phyloP scores from a whole-genome alignment of 768 basidiomycete species.

The Serendipita sp. region DNA sequence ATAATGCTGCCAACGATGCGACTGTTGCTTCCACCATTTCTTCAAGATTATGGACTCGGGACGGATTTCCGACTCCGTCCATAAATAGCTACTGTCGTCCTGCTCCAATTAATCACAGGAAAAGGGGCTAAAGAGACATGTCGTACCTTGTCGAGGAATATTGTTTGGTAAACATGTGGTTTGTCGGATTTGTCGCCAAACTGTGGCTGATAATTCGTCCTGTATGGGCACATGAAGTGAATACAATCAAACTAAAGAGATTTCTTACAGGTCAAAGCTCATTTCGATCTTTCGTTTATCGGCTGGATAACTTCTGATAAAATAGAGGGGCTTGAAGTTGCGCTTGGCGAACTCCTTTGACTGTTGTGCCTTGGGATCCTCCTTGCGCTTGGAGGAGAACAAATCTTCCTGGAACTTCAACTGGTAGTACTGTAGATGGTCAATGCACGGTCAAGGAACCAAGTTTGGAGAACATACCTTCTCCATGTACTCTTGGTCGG shows the following conservation, averaged over 20 bases:
- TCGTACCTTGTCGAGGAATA: conserved; percentile 24
- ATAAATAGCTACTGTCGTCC: conserved; percentile 23
- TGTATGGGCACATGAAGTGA: neutral
- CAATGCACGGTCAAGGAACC: neutral
- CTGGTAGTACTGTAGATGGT: conserved; percentile 23
- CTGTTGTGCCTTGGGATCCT: conserved; percentile 17
- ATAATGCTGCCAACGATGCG: conserved; percentile 33
- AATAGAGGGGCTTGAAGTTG: conserved; percentile 30
- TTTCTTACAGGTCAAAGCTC: conserved; percentile 22
- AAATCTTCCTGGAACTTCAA: conserved; percentile 22
- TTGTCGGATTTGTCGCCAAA: conserved; percentile 15
- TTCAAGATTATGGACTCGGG: conserved; percentile 24
- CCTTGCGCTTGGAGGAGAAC: conserved; percentile 13
- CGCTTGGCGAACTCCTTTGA: conserved; percentile 23
- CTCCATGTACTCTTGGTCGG: conserved; percentile 29
- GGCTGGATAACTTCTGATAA: conserved; percentile 26
- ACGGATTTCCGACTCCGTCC: conserved; percentile 28
- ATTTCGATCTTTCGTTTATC: conserved; percentile 34
- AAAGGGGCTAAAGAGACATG: neutral
- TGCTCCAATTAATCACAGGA: conserved; percentile 7
- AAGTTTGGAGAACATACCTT: conserved; percentile 19
- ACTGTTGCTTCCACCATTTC: conserved; percentile 40
- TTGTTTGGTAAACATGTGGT: conserved; percentile 34
- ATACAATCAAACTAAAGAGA: no score
- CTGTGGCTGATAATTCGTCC: conserved; percentile 33